A percentile compares a stretch with the other conserved stretches of the same genome.
Evolutionary conservation across 768 basidiomycete genomes (phyloP).

Genomic region (Cantharellus anzutake): DNA sequence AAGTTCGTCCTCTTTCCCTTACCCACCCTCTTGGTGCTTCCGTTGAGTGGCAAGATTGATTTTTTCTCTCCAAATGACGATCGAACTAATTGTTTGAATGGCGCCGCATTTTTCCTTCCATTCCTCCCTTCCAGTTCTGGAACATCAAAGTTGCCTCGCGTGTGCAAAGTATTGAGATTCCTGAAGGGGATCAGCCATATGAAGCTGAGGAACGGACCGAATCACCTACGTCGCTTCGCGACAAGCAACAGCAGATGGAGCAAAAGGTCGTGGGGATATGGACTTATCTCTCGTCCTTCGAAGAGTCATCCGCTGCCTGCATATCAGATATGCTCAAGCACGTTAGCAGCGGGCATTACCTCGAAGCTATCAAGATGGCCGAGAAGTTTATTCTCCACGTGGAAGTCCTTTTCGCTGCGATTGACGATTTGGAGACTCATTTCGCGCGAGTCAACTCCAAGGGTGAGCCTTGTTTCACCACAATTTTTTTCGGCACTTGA

Average conservation of each 20-base stretch:
- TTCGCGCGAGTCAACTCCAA: conserved; percentile 65
- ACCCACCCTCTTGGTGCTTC: background rate
- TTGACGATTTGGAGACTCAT: conserved; percentile 87
- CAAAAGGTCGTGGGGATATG: conserved; percentile 96
- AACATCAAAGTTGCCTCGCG: conserved; percentile 58
- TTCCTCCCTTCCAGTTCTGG: conserved; percentile 55
- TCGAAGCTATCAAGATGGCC: conserved; percentile 95
- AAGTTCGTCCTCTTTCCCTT: conserved; percentile 31
- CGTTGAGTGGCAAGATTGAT: background rate
- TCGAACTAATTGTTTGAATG: background rate
- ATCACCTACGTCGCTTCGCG: conserved; percentile 59
- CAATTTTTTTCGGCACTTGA: background rate
- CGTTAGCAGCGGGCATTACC: conserved; percentile 90
- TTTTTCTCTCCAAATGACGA: background rate
- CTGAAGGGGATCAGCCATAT: conserved; percentile 31
- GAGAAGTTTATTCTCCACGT: conserved; percentile 98
- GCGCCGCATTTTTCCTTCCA: background rate
- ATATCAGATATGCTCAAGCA: conserved; percentile 97
- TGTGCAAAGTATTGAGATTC: conserved; percentile 10
- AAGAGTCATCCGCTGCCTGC: conserved; percentile 97
- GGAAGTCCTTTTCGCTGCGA: conserved; percentile 89
- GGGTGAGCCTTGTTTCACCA: conserved; percentile 33
- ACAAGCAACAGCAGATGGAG: conserved; percentile 88
- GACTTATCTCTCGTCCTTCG: conserved; percentile 95
- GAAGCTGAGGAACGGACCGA: conserved; percentile 66